Evolutionary conservation across 179 eudicot species (phyloP), one percentile per base, ranked within the genome.

Genomic region (Beta macrorhiza): DNA sequence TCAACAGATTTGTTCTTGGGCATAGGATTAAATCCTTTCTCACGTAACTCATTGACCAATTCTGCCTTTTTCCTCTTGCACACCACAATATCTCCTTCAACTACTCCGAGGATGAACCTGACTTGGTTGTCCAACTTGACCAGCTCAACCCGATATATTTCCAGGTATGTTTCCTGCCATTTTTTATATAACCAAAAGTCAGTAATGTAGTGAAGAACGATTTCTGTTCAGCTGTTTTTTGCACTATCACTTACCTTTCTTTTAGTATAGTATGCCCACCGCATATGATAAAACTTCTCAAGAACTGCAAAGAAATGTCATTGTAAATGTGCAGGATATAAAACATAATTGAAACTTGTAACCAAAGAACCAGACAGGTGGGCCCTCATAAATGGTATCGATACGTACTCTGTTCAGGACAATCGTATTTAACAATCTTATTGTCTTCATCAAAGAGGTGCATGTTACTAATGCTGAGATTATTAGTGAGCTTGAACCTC

Each of bases 391-490:
- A 76, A 53, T n/a, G 52, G 68, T 8, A 47, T 19, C 37, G 42
- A 44, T 15, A 32, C 93, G 25, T 92, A 96, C 99, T 92, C 77
- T 94, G 90, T 82, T 90, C 98, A 78, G 98, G 93, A 62, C 85
- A 80, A 59, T 91, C 93, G 81, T 94, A 96, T 88, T 88, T 91
- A 88, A 90, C 92, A 20, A 95, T 93, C 80, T 88, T 86, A 79
- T 97, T 97, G 17, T 89, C 88, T n/a, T 87, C 73, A 58, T 92
- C 96, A 81, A 95, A 95, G 19, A 95, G 90, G 82, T 95, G 99
- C 99, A 95, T 95, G 89, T 95, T 95, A 76, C 90, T 92, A 9
- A 95, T 95, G 90, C 90, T 89, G 81, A 95, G 88, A 29, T 91
- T 80, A 65, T 86, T 89, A 5, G 94, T 91, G 59, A 95, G 90